Evolutionary conservation across 2,329 filamentous ascomycete genomes (phyloP), one percentile per base, ranked within the genome.

Genomic region (Pezicula rhizophila): DNA sequence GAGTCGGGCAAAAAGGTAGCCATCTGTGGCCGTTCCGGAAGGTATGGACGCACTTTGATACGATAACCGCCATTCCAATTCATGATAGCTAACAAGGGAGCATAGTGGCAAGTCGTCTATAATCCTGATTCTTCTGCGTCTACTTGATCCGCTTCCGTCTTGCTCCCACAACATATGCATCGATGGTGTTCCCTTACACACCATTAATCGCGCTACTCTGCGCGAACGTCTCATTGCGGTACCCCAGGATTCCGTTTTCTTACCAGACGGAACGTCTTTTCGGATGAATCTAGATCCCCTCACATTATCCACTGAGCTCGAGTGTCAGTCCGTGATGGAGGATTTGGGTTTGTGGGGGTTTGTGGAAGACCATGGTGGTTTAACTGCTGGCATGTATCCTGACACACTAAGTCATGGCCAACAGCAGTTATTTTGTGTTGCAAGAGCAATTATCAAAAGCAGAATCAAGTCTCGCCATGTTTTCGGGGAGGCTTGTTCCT

Each of bases 221-320:
- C 73, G 77, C 7, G 63, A 69, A 37, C 71, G 70, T 1, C 62
- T 80, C 34, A 74, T 77, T 38, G 72, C 74, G 4, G 62, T 80
- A 1, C 74, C 77, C 0, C 77, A 81, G 57, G 77, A 80, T 4
- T 60, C 75, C 0, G 70, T 77, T 3, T 78, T 80, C 59, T 60
- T 79, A 1, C 71, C 70, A 0, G 70, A 69, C 33, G 68, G 66
- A 5, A 69, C 65, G 41, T 68, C 65, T 1, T 65, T 73, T 50
- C 62, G 60, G 25, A 45, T 59, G 6, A 75, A 77, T 48, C 64
- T 77, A 0, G 74, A 77, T 48, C 70, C 73, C 0, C 61, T 63
- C 12, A 49, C 51, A 1, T 43, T 51, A 0, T 64, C 68, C 1
- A 66, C 64, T 50, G 35, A 45, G 7, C 18, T 12, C 15, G 51